Conservation (phyloP, 2,329 filamentous ascomycete genomes). For the Penicillium sp. region DNA sequence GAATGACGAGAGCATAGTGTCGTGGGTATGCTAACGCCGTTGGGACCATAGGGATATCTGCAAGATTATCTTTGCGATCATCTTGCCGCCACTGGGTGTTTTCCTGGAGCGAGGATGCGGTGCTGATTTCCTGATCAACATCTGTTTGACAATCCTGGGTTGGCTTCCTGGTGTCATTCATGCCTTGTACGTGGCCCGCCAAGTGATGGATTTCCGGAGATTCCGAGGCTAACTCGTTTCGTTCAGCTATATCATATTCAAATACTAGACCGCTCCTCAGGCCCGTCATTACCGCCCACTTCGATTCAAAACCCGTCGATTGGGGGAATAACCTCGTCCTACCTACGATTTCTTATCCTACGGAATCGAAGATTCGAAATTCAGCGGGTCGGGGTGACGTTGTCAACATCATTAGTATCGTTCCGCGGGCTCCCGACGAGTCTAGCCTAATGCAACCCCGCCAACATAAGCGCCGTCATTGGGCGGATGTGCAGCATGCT, state of each 20-base stretch:
- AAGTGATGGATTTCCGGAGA: too few species aligned
- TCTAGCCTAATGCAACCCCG: conserved; percentile 22
- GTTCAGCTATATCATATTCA: conserved; percentile 78
- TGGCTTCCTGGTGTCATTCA: conserved; percentile 81
- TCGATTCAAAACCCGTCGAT: too few species aligned
- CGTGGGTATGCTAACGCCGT: background rate
- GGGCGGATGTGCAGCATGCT: too few species aligned
- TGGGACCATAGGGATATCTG: conserved; percentile 60
- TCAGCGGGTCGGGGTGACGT: conserved; percentile 7
- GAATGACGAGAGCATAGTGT: too few species aligned
- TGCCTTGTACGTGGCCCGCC: conserved; percentile 69
- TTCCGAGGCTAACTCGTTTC: too few species aligned
- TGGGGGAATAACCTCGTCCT: too few species aligned
- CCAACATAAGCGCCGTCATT: too few species aligned
- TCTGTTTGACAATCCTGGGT: conserved; percentile 70
- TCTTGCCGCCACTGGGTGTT: conserved; percentile 83
- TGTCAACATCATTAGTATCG: too few species aligned
- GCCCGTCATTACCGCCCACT: conserved; percentile 6
- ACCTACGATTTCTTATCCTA: too few species aligned
- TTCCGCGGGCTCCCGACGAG: conserved; percentile 26
- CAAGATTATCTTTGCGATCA: conserved; percentile 79
- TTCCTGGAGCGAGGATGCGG: conserved; percentile 89
- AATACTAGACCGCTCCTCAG: too few species aligned
- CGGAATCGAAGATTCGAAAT: conserved; percentile 1
- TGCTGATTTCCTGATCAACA: conserved; percentile 83